phyloP scores from a whole-genome alignment of 2,329 filamentous ascomycete genomes.

The Talaromyces sp. region DNA sequence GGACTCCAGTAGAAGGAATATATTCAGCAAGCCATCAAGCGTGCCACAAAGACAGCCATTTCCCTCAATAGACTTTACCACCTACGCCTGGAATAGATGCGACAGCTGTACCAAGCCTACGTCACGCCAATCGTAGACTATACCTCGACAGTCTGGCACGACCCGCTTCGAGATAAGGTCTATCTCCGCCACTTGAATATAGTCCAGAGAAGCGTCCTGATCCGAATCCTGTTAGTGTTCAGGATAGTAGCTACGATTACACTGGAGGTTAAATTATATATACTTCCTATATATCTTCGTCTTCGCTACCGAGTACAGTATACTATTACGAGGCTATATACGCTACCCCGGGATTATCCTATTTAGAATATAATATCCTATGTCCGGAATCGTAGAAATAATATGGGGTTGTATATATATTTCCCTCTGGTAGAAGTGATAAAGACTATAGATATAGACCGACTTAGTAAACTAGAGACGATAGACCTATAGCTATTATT shows the following conservation, averaged over 20 bases:
- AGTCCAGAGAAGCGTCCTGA: conserved; percentile 23
- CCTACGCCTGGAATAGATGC: conserved; percentile 28
- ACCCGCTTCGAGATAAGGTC: conserved; percentile 24
- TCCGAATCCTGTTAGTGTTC: conserved; percentile 13
- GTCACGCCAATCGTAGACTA: conserved; percentile 28
- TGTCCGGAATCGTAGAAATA: conserved; percentile 18
- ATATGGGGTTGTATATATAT: conserved; percentile 11
- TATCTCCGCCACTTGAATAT: conserved; percentile 22
- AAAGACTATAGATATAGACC: conserved; percentile 19
- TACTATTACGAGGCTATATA: conserved; percentile 22
- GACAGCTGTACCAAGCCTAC: conserved; percentile 30
- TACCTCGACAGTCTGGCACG: conserved; percentile 28
- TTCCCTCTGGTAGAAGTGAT: conserved; percentile 25
- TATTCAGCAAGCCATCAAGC: conserved; percentile 23
- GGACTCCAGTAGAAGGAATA: conserved; percentile 26
- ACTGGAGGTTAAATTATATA: conserved; percentile 27
- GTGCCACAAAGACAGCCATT: conserved; percentile 20
- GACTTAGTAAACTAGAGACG: conserved; percentile 24
- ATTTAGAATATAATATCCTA: conserved; percentile 14
- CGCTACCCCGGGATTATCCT: conserved; percentile 23
- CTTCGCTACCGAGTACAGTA: conserved; percentile 18
- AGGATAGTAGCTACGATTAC: conserved; percentile 21
- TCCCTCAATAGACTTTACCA: conserved; percentile 22
- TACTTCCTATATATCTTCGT: conserved; percentile 20
- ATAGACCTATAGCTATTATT: conserved; percentile 24